These are phyloP conservation scores for Candida albicans DNA, from an alignment of 1,139 yeast genomes.

Conservation along the genomic window DNA sequence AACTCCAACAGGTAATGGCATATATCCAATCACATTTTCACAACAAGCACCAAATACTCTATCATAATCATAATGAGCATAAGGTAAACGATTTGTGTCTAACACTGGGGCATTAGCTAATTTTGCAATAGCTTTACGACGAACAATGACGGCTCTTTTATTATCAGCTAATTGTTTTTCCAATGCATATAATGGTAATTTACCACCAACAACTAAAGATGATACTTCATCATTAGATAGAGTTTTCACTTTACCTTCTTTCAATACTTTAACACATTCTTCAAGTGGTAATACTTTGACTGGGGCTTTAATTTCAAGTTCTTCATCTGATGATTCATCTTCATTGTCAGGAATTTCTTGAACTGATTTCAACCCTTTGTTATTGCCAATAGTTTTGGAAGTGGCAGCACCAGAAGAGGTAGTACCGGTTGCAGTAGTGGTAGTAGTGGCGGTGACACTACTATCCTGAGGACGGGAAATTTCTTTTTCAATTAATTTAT, in stretches of 20 bases:
- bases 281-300: constrained; percentile 47
- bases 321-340: constrained; percentile 17
- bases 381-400: no score
- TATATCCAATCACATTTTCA: constrained; percentile 94
- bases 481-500: constrained; percentile 44
- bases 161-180: constrained; percentile 89
- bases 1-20: constrained; percentile 96
- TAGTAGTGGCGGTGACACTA: background rate
- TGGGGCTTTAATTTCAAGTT: constrained; percentile 27
- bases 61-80: constrained; percentile 82
- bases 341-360: constrained; percentile 9
- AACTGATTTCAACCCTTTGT: constrained; percentile 6
- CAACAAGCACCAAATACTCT: constrained; percentile 98
- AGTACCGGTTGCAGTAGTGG: background rate
- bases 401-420: background rate
- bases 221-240: constrained; percentile 74
- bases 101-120: constrained; percentile 81
- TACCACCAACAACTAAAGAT: constrained; percentile 68
- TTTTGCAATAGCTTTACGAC: constrained; percentile 87
- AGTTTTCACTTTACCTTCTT: constrained; percentile 69
- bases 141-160: constrained; percentile 87
- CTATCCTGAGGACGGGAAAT: constrained; percentile 29
- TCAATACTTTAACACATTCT: constrained; percentile 60
- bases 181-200: constrained; percentile 87
- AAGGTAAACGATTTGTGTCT: constrained; percentile 73